Base-by-base conservation (phyloP, 352 stramenopile genomes). In the Phytophthora quininea region DNA sequence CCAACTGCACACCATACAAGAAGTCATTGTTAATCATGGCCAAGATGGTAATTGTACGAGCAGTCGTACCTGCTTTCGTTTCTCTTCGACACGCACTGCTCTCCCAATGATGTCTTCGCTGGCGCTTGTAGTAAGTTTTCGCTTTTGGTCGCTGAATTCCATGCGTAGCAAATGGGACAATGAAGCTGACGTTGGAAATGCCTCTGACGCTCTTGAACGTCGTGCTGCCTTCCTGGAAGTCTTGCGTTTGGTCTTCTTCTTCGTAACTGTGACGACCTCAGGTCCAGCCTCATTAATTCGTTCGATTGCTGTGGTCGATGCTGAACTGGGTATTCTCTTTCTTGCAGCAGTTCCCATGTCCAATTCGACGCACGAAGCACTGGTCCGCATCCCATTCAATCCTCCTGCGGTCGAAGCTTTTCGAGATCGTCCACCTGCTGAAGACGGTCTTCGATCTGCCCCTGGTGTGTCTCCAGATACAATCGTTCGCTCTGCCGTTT, bases 51-150 rank as follows among this genome's bases (percentile, higher is more conserved):
- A n/a, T n/a, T n/a, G n/a, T n/a, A n/a, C n/a, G n/a, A n/a, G n/a
- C 46, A 27, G 42, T 37, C 47, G 6, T 67, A 92, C 84, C 77
- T 89, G 65, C 55, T 89, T 91, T 31, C 84, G 75, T 60, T 85
- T 88, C n/a, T 73, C 56, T 19, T 91, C 84, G 10, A 70, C 69
- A 15, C 65, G 78, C 2, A 82, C 64, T 3, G 87, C 65, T 7
- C 73, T 74, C 31, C 82, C 63, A n/a, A 91, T 74, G 11, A 93
- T 67, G 1, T 51, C 47, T 15, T 71, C 66, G 5, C 79, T 80
- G 2, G 66, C 65, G 4, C 58, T 73, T 5, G 67, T 37, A 11
- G 42, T 30, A 4, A 70, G 11, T 2, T 19, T 24, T 6, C 46
- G 48, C 14, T 46, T 62, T 2, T 31, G 75, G 35, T 76, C 76